phyloP scores from a whole-genome alignment of 306 rosid genomes.

The Coriaria nepalensis region DNA sequence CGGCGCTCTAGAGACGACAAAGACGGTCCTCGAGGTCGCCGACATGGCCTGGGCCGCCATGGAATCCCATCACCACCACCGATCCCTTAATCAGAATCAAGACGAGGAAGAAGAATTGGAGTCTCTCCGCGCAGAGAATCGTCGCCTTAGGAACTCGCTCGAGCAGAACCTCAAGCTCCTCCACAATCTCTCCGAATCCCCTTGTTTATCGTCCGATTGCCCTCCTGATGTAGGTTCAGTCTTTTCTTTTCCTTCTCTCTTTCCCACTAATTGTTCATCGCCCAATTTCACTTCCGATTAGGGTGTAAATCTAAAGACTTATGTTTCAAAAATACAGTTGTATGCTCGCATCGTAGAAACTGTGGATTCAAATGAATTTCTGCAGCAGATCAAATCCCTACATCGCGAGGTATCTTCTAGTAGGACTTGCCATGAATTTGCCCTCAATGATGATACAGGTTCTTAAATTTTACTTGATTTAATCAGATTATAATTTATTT shows the following conservation, averaged over 20 bases:
- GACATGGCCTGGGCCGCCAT: conserved; percentile 93
- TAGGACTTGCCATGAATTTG: conserved; percentile 40
- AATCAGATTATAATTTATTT: too few species aligned
- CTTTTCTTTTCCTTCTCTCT: background rate
- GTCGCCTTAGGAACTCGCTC: conserved; percentile 42
- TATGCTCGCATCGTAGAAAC: conserved; percentile 41
- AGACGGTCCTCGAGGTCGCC: conserved; percentile 79
- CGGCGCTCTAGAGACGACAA: conserved; percentile 45
- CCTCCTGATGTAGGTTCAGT: conserved; percentile 55
- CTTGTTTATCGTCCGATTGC: conserved; percentile 37
- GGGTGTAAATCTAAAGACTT: too few species aligned
- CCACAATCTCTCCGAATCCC: conserved; percentile 45
- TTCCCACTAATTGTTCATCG: too few species aligned
- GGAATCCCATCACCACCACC: conserved; percentile 49
- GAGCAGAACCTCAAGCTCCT: conserved; percentile 58
- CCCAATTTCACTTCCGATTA: too few species aligned
- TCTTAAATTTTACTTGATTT: background rate
- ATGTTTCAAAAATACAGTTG: conserved; percentile 29
- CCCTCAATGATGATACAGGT: conserved; percentile 75
- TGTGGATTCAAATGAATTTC: conserved; percentile 47
- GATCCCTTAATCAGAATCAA: conserved; percentile 7
- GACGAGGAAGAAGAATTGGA: conserved; percentile 25
- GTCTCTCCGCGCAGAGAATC: conserved; percentile 51
- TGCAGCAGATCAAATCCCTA: conserved; percentile 35
- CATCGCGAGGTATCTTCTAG: conserved; percentile 22